phyloP scores from a whole-genome alignment of 2,329 filamentous ascomycete species.

The Davidsoniella virescens region DNA sequence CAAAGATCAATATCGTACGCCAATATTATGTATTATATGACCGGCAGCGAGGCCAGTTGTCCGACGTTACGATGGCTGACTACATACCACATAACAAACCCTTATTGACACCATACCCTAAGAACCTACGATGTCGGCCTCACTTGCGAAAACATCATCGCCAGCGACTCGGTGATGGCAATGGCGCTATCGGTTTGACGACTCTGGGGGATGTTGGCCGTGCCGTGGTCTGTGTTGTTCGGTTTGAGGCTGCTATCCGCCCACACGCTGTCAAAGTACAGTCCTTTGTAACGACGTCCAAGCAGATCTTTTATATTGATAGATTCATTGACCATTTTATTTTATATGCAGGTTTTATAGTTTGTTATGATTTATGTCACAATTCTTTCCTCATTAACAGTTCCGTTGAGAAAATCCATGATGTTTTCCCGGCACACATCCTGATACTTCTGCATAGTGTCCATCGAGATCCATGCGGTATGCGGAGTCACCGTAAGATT shows the following conservation, averaged over 20 bases:
- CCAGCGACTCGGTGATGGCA: constrained; percentile 40
- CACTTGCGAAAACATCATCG: too few relatives aligned
- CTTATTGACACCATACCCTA: too few relatives aligned
- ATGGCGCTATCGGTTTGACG: constrained; percentile 48
- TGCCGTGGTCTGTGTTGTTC: constrained; percentile 45
- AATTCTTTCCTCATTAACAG: constrained; percentile 4
- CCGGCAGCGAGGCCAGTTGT: too few relatives aligned
- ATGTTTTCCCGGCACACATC: constrained; percentile 12
- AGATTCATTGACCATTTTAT: too few relatives aligned
- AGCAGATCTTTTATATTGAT: constrained; percentile 27
- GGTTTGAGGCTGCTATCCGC: constrained; percentile 34
- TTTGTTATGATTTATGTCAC: not conserved
- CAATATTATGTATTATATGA: too few relatives aligned
- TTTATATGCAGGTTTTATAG: too few relatives aligned
- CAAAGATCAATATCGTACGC: too few relatives aligned
- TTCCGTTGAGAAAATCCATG: constrained; percentile 1
- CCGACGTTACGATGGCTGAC: too few relatives aligned
- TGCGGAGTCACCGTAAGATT: constrained; percentile 13
- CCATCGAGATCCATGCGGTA: constrained; percentile 13
- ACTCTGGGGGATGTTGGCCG: constrained; percentile 57
- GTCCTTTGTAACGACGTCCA: constrained; percentile 51
- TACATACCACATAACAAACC: too few relatives aligned
- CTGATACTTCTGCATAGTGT: constrained; percentile 12
- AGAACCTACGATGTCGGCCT: too few relatives aligned
- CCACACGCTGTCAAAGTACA: constrained; percentile 49